phyloP scores from a whole-genome alignment of 352 stramenopile genomes.

The Phytophthora megakarya region DNA sequence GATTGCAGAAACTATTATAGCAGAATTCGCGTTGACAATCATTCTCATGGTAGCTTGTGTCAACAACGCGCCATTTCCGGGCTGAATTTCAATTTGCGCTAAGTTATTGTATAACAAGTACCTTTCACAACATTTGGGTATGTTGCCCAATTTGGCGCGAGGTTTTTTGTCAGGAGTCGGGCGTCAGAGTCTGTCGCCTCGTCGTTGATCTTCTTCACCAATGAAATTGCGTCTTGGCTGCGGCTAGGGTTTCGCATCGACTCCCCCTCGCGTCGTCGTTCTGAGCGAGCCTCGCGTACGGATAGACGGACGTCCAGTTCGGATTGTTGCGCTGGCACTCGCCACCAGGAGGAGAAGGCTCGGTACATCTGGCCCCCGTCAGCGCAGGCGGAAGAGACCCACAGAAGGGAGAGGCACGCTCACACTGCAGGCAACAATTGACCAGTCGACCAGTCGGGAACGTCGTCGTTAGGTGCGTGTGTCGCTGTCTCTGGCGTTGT shows the following conservation, averaged over 20 bases:
- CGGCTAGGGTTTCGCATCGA: slow-evolving; percentile 3
- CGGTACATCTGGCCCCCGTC: slow-evolving; percentile 14
- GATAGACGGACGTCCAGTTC: slow-evolving; percentile 45
- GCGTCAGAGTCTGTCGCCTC: slow-evolving; percentile 23
- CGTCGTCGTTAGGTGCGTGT: too few species aligned
- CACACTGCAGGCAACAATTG: too few species aligned
- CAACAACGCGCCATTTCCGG: not conserved
- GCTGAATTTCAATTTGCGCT: too few species aligned
- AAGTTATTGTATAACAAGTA: too few species aligned
- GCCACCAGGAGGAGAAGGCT: slow-evolving; percentile 16
- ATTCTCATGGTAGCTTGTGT: too few species aligned
- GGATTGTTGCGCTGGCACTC: slow-evolving; percentile 41
- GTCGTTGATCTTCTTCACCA: slow-evolving; percentile 27
- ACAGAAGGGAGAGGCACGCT: too few species aligned
- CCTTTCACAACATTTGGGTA: not conserved
- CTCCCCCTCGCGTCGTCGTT: too few species aligned
- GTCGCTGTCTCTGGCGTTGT: too few species aligned
- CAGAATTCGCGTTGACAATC: not conserved
- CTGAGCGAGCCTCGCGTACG: slow-evolving; percentile 11
- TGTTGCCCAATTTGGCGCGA: not conserved
- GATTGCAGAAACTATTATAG: too few species aligned
- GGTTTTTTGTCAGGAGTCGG: slow-evolving; percentile 12
- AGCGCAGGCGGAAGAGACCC: slow-evolving; percentile 8
- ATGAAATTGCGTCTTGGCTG: slow-evolving; percentile 22
- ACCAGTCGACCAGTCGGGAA: too few species aligned